Base-by-base conservation (phyloP, 805 yeast genomes). In the Candida verbasci region DNA sequence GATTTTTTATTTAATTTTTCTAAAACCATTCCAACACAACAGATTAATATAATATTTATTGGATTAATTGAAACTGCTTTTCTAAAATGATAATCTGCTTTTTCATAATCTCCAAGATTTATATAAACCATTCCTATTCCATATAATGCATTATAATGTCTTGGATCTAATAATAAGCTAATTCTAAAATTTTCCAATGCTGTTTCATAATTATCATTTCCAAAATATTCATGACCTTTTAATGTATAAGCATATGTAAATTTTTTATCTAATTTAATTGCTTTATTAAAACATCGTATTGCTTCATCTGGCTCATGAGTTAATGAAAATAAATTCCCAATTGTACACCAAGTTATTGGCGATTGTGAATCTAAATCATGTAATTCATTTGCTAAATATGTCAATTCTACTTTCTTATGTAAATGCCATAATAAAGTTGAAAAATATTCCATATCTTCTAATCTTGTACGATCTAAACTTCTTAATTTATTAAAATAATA, bases 81-180 rank as follows among this genome's bases (percentile, higher is more conserved):
- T 37, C 87, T 68, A 63, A 91, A 87, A 58, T 87, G 94, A 43
- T 78, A 76, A 50, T 87, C 89, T 1, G 97, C 96, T 49, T 79
- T 78, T 29, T 75, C 78, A 51, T 79, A 79, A 48, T 86, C 88
- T 4, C 97, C 97, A 35, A 88, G 62, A 50, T 87, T 86, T 56
- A 87, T 73, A 55, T 81, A 83, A 20, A 88, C 94, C 91, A 88
- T 87, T 6, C 97, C 98, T 39, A 93, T 75, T 18, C 98, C 98
- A 52, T 93, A 93, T 51, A 89, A 78, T 0, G 97, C 97, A 58
- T 91, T 93, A 59, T 89, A 93, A 55, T 87, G 96, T 39, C 88
- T 70, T 31, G 81, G 72, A 50, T 91, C 95, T 28, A 80, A 70
- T 17, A 82, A 64, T 31, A 93, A 68, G 3, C 96, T 94, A 43